Evolutionary conservation across 2,329 filamentous ascomycete species (phyloP).

Genomic region (Stemphylium beticola): DNA sequence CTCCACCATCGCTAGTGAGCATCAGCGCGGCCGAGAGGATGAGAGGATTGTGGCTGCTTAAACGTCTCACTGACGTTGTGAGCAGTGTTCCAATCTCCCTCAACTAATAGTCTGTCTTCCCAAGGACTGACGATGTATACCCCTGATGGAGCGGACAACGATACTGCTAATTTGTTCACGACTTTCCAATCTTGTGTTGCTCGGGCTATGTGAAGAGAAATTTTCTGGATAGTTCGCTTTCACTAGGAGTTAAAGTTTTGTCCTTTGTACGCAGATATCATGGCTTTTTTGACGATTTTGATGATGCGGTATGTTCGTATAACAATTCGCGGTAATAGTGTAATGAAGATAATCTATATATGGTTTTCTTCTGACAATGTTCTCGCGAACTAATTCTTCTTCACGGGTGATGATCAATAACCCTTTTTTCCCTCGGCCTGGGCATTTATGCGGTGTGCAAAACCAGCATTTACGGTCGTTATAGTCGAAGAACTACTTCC

Average conservation of each 20-base stretch:
- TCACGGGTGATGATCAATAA: too few species aligned
- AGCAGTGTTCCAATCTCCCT: constrained; percentile 27
- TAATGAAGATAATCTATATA: constrained; percentile 11
- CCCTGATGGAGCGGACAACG: constrained; percentile 35
- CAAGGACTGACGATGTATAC: constrained; percentile 41
- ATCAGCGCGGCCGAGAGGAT: constrained; percentile 55
- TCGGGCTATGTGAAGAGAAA: constrained; percentile 16
- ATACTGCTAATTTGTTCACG: constrained; percentile 9
- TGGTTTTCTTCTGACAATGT: not conserved
- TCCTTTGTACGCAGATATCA: constrained; percentile 13
- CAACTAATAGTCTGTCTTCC: constrained; percentile 32
- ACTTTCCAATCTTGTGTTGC: constrained; percentile 11
- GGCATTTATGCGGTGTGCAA: too few species aligned
- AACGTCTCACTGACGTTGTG: constrained; percentile 23
- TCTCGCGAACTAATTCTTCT: too few species aligned
- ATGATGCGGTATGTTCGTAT: constrained; percentile 8
- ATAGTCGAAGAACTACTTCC: too few species aligned
- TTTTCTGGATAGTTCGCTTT: constrained; percentile 3
- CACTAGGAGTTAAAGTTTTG: not conserved
- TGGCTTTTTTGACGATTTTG: constrained; percentile 14
- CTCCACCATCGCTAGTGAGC: constrained; percentile 50
- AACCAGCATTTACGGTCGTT: too few species aligned
- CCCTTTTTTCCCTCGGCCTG: too few species aligned
- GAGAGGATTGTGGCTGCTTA: constrained; percentile 49
- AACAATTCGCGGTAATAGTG: constrained; percentile 14